A percentile compares a stretch with the other conserved stretches of the same genome.
Evolutionary conservation across 768 basidiomycete genomes (phyloP).

Genomic region (Hemileccinum impolitum): DNA sequence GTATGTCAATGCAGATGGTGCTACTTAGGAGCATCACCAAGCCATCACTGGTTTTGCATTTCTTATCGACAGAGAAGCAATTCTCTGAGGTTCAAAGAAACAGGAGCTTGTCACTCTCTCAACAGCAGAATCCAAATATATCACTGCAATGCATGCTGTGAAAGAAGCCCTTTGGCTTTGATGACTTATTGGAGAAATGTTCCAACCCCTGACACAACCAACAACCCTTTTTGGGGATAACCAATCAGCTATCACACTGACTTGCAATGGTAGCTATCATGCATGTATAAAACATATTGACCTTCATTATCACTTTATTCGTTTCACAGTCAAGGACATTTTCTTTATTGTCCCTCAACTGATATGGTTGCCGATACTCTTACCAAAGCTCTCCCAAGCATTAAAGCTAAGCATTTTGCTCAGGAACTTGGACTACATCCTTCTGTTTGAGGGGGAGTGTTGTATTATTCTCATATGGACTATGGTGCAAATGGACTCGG

Average conservation of each 20-base stretch:
- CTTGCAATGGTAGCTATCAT: no score
- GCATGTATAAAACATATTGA: no score
- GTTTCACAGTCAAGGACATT: no score
- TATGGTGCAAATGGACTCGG: no score
- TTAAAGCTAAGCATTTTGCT: no score
- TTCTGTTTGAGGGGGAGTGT: no score
- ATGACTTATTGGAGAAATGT: constrained; percentile 1
- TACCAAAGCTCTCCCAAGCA: no score
- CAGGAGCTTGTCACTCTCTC: constrained; percentile 7
- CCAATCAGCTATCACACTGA: background rate
- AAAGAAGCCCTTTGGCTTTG: constrained; percentile 4
- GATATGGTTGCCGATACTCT: no score
- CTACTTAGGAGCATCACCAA: constrained; percentile 1
- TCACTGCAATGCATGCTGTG: background rate
- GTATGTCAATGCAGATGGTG: background rate
- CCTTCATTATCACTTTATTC: no score
- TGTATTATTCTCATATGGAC: no score
- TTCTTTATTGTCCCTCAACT: no score
- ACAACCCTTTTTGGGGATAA: background rate
- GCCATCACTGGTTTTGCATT: background rate
- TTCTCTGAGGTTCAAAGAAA: constrained; percentile 1
- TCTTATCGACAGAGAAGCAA: constrained; percentile 1
- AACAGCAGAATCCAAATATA: background rate
- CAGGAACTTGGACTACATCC: no score
- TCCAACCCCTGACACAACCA: background rate